Evolutionary conservation across 257 asterid species (phyloP).

Genomic region (Nicotiana noctiflora): DNA sequence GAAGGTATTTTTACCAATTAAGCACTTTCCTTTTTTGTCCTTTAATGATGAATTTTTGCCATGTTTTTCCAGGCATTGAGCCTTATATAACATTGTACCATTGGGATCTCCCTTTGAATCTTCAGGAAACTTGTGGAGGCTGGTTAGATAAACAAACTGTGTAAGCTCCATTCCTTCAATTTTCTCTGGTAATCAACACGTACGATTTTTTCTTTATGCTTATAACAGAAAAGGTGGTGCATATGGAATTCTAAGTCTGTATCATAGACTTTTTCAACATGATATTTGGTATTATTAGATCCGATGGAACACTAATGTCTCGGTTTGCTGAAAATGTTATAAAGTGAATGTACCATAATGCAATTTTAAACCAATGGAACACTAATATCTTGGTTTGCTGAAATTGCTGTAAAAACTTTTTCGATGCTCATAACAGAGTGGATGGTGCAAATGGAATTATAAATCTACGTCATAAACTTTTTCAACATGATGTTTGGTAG

Average conservation of each 20-base stretch:
- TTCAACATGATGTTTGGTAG: neutral
- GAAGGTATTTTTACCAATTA: neutral
- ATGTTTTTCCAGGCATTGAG: slow-evolving; percentile 35
- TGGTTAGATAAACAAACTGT: slow-evolving; percentile 38
- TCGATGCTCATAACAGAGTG: neutral
- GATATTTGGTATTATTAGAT: neutral
- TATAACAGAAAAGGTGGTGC: neutral
- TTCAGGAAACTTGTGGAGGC: slow-evolving; percentile 38
- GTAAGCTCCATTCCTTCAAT: slow-evolving; percentile 19
- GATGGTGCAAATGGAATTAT: neutral
- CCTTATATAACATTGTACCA: slow-evolving; percentile 45
- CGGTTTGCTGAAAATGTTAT: neutral
- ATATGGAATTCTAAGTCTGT: neutral
- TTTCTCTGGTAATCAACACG: neutral
- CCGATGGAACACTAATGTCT: neutral
- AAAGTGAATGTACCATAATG: neutral
- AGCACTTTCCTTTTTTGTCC: neutral
- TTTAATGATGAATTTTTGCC: slow-evolving; percentile 8
- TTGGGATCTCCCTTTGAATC: slow-evolving; percentile 57
- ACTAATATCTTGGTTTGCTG: neutral
- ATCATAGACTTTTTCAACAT: neutral
- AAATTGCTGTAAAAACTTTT: neutral
- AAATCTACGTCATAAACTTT: neutral
- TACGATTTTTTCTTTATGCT: neutral
- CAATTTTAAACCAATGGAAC: neutral